A percentile compares a stretch with the other conserved stretches of the same genome.
These are phyloP conservation scores for Zizania latifolia DNA, from an alignment of 176 grass and related monocot genomes.

Conservation along the genomic window DNA sequence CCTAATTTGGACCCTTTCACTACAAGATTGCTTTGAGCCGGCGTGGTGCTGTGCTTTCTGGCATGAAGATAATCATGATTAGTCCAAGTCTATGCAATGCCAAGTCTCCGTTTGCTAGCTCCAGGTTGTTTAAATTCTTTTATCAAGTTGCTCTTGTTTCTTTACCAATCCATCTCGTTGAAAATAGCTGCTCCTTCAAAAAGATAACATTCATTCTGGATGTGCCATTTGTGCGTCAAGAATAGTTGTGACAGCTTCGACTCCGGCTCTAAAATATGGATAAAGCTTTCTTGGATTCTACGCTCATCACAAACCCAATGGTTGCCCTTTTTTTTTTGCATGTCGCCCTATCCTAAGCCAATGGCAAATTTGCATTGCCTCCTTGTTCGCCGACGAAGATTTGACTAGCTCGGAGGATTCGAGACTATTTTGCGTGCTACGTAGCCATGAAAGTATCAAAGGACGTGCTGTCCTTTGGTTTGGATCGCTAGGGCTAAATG, in stretches of 20 bases:
- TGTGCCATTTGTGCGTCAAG: conserved; percentile 18
- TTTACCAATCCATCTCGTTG: neutral
- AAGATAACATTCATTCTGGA: neutral
- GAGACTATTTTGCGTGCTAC: neutral
- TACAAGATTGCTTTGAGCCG: conserved; percentile 17
- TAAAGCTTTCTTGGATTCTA: conserved; percentile 37
- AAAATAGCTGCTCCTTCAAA: neutral
- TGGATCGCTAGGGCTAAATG: neutral
- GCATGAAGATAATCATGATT: conserved; percentile 22
- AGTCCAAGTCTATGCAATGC: neutral
- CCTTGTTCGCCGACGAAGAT: conserved; percentile 11
- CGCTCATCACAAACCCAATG: conserved; percentile 18
- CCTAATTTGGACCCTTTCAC: conserved; percentile 25
- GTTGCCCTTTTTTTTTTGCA: too few relatives aligned
- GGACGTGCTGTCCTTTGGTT: neutral
- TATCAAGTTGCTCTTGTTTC: conserved; percentile 5
- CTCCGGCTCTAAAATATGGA: neutral
- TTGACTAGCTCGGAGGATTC: conserved; percentile 19
- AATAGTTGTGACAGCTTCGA: conserved; percentile 22
- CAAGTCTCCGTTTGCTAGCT: conserved; percentile 5
- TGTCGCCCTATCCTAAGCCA: conserved; percentile 5
- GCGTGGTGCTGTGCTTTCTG: conserved; percentile 17
- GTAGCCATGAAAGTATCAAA: neutral
- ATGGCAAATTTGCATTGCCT: neutral
- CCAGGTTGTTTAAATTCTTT: neutral